Conservation (phyloP, 2,329 filamentous ascomycete genomes). For the Pseudocercospora crystallina region DNA sequence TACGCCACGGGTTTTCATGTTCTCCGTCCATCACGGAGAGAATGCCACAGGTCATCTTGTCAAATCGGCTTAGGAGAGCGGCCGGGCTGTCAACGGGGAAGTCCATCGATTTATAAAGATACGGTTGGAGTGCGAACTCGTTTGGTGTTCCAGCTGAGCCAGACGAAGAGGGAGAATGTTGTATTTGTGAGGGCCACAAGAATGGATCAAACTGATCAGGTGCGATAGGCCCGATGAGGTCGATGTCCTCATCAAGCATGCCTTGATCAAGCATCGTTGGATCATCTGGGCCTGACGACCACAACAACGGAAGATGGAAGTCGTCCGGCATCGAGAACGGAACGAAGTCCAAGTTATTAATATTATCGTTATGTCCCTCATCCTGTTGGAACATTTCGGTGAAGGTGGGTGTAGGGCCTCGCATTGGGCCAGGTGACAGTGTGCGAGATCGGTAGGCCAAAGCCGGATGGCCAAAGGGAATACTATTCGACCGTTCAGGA, state of each 20-base stretch:
- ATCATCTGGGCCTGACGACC: conserved; percentile 20
- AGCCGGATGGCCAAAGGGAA: background rate
- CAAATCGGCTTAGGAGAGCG: conserved; percentile 62
- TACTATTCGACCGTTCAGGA: too few species aligned
- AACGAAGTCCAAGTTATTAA: conserved; percentile 24
- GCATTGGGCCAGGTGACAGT: conserved; percentile 13
- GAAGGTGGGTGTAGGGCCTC: conserved; percentile 29
- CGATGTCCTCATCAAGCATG: conserved; percentile 19
- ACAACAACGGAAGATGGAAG: conserved; percentile 23
- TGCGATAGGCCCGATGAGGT: conserved; percentile 19
- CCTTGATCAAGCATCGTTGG: conserved; percentile 19
- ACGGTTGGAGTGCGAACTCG: conserved; percentile 23
- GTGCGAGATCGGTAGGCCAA: conserved; percentile 23
- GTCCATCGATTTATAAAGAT: conserved; percentile 2
- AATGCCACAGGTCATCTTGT: conserved; percentile 67
- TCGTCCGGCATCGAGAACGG: conserved; percentile 31
- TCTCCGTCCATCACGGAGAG: conserved; percentile 69
- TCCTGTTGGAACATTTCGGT: conserved; percentile 32
- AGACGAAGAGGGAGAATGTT: conserved; percentile 14
- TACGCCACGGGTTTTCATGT: conserved; percentile 71
- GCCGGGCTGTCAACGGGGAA: conserved; percentile 50
- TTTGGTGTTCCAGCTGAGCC: background rate
- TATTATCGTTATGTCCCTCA: conserved; percentile 14
- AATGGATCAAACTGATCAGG: conserved; percentile 13
- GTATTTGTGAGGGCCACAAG: conserved; percentile 20